Evolutionary conservation across 148 eudicot genomes (phyloP).

Genomic region (Silene conica): DNA sequence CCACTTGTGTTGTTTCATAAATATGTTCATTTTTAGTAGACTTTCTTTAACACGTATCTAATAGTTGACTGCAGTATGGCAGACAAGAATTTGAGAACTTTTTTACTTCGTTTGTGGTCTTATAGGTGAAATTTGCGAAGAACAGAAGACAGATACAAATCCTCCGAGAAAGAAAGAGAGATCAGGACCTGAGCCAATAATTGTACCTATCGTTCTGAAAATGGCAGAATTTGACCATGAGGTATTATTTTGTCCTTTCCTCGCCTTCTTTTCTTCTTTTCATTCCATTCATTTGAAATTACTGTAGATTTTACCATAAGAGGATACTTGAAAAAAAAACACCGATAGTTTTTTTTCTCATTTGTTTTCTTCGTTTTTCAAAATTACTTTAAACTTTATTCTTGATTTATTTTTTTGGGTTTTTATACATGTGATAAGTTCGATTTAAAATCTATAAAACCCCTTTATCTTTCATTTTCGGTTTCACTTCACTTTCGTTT

Average conservation of each 20-base stretch:
- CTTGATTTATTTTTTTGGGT: no score
- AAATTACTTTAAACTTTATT: no score
- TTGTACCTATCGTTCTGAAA: conserved; percentile 84
- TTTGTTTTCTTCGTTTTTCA: no score
- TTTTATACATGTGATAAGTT: no score
- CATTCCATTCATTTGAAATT: not conserved
- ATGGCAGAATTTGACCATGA: conserved; percentile 98
- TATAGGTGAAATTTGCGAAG: conserved; percentile 51
- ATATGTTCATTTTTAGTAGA: not conserved
- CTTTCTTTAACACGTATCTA: not conserved
- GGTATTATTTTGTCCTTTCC: conserved; percentile 37
- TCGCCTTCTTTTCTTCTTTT: not conserved
- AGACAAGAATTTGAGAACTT: conserved; percentile 9
- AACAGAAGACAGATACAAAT: conserved; percentile 33
- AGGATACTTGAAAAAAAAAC: not conserved
- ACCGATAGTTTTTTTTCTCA: not conserved
- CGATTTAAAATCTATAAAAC: no score
- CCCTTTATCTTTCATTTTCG: no score
- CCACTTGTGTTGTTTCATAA: not conserved
- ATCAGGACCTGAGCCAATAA: conserved; percentile 76
- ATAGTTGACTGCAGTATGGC: conserved; percentile 10
- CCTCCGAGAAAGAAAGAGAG: conserved; percentile 50
- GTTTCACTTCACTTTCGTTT: no score
- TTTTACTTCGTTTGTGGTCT: conserved; percentile 22
- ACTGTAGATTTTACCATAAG: not conserved